A percentile compares a stretch with the other conserved stretches of the same genome.
Evolutionary conservation across 202 grass and related monocot species (phyloP).

Genomic region (Carex arenaria): DNA sequence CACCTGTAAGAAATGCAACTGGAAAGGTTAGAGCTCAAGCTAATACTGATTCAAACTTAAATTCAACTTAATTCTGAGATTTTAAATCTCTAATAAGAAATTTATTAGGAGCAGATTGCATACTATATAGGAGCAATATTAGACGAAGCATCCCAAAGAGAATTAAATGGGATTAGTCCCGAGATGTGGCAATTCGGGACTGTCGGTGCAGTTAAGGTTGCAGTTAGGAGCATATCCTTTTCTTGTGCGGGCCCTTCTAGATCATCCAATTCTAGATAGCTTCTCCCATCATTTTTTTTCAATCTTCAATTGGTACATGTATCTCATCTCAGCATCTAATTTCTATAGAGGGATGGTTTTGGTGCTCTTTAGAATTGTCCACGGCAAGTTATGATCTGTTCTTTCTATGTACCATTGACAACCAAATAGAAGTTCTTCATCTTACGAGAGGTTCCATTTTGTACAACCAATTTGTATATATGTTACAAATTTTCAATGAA

Average conservation of each 20-base stretch:
- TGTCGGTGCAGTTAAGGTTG: constrained; percentile 78
- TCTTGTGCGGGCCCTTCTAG: constrained; percentile 47
- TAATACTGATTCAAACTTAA: background rate
- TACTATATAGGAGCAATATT: constrained; percentile 80
- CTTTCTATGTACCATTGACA: background rate
- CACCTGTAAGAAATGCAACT: constrained; percentile 77
- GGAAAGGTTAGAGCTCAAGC: constrained; percentile 58
- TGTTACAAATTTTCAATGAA: constrained; percentile 6
- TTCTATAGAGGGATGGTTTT: background rate
- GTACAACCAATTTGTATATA: constrained; percentile 1
- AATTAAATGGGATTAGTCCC: constrained; percentile 48
- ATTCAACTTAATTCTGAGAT: background rate
- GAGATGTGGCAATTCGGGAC: constrained; percentile 77
- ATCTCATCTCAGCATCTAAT: background rate
- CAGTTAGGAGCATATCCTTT: constrained; percentile 62
- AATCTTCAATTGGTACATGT: constrained; percentile 15
- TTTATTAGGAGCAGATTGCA: constrained; percentile 47
- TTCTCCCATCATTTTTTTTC: background rate
- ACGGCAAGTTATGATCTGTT: constrained; percentile 20
- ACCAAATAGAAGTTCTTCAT: background rate
- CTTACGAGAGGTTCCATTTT: background rate
- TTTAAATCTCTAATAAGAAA: constrained; percentile 8
- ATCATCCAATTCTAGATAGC: constrained; percentile 32
- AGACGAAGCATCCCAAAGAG: constrained; percentile 52
- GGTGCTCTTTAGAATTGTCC: background rate